Evolutionary conservation across 352 stramenopile genomes (phyloP), one percentile per base, ranked within the genome.

Genomic region (Globisporangium lucens): DNA sequence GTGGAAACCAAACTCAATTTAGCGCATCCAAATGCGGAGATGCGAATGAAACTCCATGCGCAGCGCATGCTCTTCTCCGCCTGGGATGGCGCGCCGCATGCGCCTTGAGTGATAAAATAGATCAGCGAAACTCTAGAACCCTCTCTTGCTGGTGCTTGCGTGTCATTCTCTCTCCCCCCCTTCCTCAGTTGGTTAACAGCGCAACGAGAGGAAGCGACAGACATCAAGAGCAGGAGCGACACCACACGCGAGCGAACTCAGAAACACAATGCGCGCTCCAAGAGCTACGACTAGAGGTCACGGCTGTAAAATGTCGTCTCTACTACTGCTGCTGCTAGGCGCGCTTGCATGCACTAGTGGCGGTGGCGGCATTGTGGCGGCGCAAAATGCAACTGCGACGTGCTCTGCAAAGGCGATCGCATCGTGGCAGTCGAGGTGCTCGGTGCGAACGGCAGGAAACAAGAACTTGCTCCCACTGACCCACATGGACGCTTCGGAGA

Each of bases 361-460:
- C 1, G 17, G 20, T 12, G 46, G 5, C 10, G 17, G 46, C 20
- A 17, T 46, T 8, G 41, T 4, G 17, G 12, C 17, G 0, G 59
- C 43, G 29, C 41, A 65, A 38, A 56, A 56, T 20, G 68, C 71
- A 63, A 70, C 74, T 2, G 61, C 69, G 2, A 80, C 79, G 36
- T 94, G 87, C 61, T 94, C 87, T 1, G 73, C 74, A 4, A 69
- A 64, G 4, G 82, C 83, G n/a, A 73, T 69, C 15, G 67, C 71
- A 13, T 67, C 73, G 17, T 94, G 85, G 87, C 77, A 87, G 56
- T 59, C 73, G n/a, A 87, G 80, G 29, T 94, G 87, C 53, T 29
- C 77, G 0, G 70, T 66, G n/a, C 77, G 85, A 35, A 90, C 83
- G 3, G 61, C 71, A 0, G 69, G 72, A 33, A 92, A 89, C 66